These are phyloP conservation scores for Tripterygium wilfordii DNA, from an alignment of 177 flowering plant genomes.

Conservation along the genomic window DNA sequence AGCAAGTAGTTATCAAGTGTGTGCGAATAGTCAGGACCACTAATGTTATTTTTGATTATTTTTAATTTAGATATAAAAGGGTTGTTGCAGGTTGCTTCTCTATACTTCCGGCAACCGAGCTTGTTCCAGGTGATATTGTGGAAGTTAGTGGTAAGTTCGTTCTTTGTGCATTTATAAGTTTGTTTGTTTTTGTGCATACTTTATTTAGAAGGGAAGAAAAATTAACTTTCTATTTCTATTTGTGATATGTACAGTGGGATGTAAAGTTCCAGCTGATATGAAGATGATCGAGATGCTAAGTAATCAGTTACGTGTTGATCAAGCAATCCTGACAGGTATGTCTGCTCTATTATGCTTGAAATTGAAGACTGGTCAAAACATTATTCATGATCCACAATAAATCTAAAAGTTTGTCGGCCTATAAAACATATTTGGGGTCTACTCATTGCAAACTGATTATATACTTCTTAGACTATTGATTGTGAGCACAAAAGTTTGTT, in stretches of 20 bases:
- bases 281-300: conserved; percentile 92
- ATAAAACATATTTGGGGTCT: too few species aligned
- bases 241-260: conserved; percentile 59
- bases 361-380: too few species aligned
- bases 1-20: too few species aligned
- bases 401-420: too few species aligned
- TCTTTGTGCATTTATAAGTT: not conserved
- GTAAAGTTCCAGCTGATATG: conserved; percentile 98
- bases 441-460: too few species aligned
- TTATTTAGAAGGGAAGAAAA: not conserved
- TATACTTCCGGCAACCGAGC: conserved; percentile 89
- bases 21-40: too few species aligned
- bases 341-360: too few species aligned
- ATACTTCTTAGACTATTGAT: too few species aligned
- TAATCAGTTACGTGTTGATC: conserved; percentile 90
- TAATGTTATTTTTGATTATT: too few species aligned
- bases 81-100: conserved; percentile 83
- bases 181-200: not conserved
- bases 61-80: not conserved
- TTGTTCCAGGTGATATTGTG: conserved; percentile 97
- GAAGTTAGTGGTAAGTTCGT: conserved; percentile 77
- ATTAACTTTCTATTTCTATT: conserved; percentile 5
- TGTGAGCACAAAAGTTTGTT: too few species aligned
- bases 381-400: too few species aligned
- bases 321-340: conserved; percentile 96